Evolutionary conservation across 2,329 filamentous ascomycete genomes (phyloP), one percentile per base, ranked within the genome.

Genomic region (Xylaria hypoxylon): DNA sequence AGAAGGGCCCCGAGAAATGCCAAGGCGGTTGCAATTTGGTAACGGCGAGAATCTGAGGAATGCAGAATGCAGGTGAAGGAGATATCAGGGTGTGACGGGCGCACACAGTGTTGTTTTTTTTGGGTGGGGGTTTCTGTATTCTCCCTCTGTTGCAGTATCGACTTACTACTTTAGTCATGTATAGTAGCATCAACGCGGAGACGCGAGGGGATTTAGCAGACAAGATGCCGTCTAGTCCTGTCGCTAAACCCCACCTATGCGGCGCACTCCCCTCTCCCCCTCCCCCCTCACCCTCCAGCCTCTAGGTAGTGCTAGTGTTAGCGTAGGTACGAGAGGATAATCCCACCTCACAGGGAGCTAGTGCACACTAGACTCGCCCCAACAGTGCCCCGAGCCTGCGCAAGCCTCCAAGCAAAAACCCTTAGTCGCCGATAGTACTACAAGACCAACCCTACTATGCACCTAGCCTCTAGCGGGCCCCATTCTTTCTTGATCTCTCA

Each of bases 221-320:
- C n/a, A 63, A n/a, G 59, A 61, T 68, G 62, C 65, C 65, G 65
- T 62, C 59, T 63, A 62, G 65, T 55, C 52, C 64, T 69, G 64
- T 50, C 47, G 19, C 50, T 13, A 57, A 61, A 50, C 31, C 55
- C 59, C 62, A 66, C 62, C 15, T 42, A 58, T 47, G 13, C 59
- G 44, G 51, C 59, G 47, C 40, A 17, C 35, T 52, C 22, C 26
- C 45, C 61, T 52, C 47, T 38, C 45, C 47, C 28, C 22, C 47
- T 31, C 45, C 53, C 47, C 47, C 45, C 47, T 38, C 22, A 38
- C 35, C 45, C 53, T 45, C 55, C 53, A 45, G 19, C 50, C 40
- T 61, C 42, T 52, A 52, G 45, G 22, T 44, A 33, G n/a, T 47
- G 55, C 10, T 45, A 28, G n/a, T 47, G 44, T 15, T 51, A 51